A percentile compares a stretch with the other conserved stretches of the same genome.
Conservation (phyloP, 495 filamentous ascomycete genomes). For the Aspergillus sclerotioniger region DNA sequence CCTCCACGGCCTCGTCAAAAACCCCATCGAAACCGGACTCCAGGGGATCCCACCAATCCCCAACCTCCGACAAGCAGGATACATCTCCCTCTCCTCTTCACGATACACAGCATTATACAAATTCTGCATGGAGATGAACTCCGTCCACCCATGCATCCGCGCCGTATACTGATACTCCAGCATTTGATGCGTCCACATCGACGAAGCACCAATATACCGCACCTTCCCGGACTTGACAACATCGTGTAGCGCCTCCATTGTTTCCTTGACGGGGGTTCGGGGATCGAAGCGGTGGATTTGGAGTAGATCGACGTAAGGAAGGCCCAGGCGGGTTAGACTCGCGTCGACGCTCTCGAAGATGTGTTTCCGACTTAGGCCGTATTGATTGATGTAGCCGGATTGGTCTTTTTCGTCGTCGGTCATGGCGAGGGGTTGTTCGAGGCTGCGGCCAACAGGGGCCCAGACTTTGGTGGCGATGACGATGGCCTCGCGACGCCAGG, state of each 20-base stretch:
- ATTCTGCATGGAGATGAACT: constrained; percentile 77
- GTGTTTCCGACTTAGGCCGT: constrained; percentile 59
- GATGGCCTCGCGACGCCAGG: constrained; percentile 66
- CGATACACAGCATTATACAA: constrained; percentile 69
- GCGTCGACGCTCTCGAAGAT: constrained; percentile 72
- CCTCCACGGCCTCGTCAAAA: constrained; percentile 35
- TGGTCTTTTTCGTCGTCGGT: constrained; percentile 21
- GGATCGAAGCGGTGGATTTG: constrained; percentile 65
- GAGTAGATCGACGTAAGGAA: constrained; percentile 69
- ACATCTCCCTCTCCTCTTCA: constrained; percentile 80
- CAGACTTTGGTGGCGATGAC: constrained; percentile 74
- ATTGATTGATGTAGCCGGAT: constrained; percentile 30
- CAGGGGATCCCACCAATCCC: constrained; percentile 62
- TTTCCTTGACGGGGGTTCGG: constrained; percentile 60
- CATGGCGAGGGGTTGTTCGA: constrained; percentile 23
- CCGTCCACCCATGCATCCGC: constrained; percentile 65
- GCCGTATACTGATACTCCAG: constrained; percentile 62
- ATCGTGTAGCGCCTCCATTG: constrained; percentile 72
- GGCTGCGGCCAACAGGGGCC: constrained; percentile 24
- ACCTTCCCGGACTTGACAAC: constrained; percentile 63
- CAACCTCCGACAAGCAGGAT: constrained; percentile 61
- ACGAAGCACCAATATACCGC: constrained; percentile 65
- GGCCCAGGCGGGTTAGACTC: constrained; percentile 61
- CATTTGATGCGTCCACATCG: constrained; percentile 69
- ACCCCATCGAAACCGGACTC: constrained; percentile 49